Evolutionary conservation across 2,329 filamentous ascomycete species (phyloP).

Genomic region (Fonsecaea monophora): DNA sequence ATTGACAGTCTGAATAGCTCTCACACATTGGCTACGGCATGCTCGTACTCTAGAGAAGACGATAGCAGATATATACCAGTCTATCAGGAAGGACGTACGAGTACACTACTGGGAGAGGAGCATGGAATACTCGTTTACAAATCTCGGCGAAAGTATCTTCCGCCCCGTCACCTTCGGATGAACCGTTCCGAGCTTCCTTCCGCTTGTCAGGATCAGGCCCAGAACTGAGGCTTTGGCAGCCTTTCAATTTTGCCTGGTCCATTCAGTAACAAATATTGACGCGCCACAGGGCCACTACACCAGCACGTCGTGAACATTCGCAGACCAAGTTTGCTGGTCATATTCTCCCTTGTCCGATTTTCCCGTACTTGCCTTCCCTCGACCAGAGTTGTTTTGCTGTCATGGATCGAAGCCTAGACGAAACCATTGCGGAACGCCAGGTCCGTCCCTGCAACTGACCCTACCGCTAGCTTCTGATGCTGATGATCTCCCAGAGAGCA

Average conservation of each 20-base stretch:
- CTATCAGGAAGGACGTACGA: too few relatives aligned
- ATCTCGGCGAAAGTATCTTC: neutral
- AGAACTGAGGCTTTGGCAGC: neutral
- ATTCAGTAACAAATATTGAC: neutral
- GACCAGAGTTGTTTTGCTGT: neutral
- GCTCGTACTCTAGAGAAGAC: too few relatives aligned
- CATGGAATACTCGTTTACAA: too few relatives aligned
- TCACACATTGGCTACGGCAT: too few relatives aligned
- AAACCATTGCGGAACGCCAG: slow-evolving; percentile 68
- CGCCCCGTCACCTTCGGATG: neutral
- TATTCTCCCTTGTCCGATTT: neutral
- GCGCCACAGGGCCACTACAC: neutral
- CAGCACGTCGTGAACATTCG: neutral
- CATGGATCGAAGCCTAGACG: slow-evolving; percentile 71
- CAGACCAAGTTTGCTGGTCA: neutral
- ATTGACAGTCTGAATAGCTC: too few relatives aligned
- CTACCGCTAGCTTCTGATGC: neutral
- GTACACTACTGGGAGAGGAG: too few relatives aligned
- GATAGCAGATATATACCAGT: too few relatives aligned
- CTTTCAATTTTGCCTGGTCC: neutral
- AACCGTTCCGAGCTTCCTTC: neutral
- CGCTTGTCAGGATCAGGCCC: too few relatives aligned
- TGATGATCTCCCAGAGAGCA: slow-evolving; percentile 20
- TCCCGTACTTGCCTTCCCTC: neutral
- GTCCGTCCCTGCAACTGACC: slow-evolving; percentile 49